phyloP scores from a whole-genome alignment of 2,329 filamentous ascomycete species.

The Pseudocercospora fijiensis region DNA sequence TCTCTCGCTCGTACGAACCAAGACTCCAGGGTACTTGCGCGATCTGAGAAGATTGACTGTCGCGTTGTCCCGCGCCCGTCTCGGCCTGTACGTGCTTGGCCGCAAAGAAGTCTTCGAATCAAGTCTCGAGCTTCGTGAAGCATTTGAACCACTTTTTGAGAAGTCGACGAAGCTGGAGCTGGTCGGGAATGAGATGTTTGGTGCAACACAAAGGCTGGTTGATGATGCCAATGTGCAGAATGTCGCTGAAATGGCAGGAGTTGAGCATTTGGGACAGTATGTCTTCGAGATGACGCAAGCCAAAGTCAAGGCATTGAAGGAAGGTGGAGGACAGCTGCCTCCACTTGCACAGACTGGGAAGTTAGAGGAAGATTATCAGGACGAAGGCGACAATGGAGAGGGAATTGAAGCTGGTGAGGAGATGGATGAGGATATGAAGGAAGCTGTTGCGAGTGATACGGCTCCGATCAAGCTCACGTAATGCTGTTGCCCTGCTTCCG shows the following conservation, averaged over 20 bases:
- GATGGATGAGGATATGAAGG: slow-evolving; percentile 8
- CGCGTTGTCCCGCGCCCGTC: slow-evolving; percentile 83
- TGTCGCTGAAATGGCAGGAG: slow-evolving; percentile 72
- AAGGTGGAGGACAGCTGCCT: slow-evolving; percentile 35
- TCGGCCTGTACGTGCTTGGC: slow-evolving; percentile 90
- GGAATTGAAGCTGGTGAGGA: slow-evolving; percentile 31
- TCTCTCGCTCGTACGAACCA: slow-evolving; percentile 85
- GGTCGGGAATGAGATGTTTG: slow-evolving; percentile 83
- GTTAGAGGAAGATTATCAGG: slow-evolving; percentile 23
- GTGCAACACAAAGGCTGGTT: slow-evolving; percentile 55
- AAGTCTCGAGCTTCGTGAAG: slow-evolving; percentile 81
- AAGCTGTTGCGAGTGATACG: no score
- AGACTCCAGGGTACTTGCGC: slow-evolving; percentile 84
- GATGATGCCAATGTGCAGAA: slow-evolving; percentile 45
- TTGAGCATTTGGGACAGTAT: slow-evolving; percentile 94
- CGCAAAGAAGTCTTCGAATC: slow-evolving; percentile 84
- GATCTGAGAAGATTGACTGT: slow-evolving; percentile 93
- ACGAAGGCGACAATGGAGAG: slow-evolving; percentile 37
- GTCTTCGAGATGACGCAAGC: slow-evolving; percentile 92
- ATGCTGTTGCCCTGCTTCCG: no score
- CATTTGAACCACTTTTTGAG: slow-evolving; percentile 78
- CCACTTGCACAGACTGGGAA: slow-evolving; percentile 20
- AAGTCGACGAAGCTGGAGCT: slow-evolving; percentile 66
- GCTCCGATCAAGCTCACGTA: no score
- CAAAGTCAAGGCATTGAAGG: slow-evolving; percentile 60